Evolutionary conservation across 352 stramenopile species (phyloP), one percentile per base, ranked within the genome.

Genomic region (Globisporangium yorkense): DNA sequence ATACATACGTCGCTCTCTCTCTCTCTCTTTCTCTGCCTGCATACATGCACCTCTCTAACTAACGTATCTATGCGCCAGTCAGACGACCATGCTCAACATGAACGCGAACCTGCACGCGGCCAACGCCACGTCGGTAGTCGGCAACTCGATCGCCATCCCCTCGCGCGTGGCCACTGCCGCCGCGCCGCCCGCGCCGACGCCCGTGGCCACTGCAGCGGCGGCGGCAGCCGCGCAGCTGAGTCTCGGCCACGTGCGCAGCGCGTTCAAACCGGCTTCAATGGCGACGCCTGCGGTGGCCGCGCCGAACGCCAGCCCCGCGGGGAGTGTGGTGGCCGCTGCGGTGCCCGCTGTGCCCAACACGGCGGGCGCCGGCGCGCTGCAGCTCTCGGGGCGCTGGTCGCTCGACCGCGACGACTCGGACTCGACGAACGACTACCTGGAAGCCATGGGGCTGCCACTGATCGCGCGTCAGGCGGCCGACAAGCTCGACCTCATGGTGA

Each of bases 361-460:
- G 49, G 81, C 81, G 5, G 85, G 85, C 24, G 83, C 80, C 12
- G 81, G 82, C 12, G 85, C 84, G 13, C 59, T 95, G 57, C 86
- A 94, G 62, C 70, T 95, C 21, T 92, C 86, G 2, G 86, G 86
- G 0, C 85, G 82, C 58, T 95, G 86, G 86, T 86, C 80, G 37
- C 70, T 95, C 20, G 86, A 95, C 63, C 80, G 84, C 33, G 82
- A 93, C 18, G 84, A 89, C 71, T 95, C 86, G 59, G 86, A 95
- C 70, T 95, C 86, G 70, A 95, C 86, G 43, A 94, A 95, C 67
- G 82, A 92, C 66, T 95, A 95, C 61, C 65, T 95, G 48, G 86
- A 95, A 63, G 86, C 86, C 56, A 95, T 95, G 57, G 57, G 57
- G 2, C 69, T 95, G 43, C 86, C 86, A 39, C 67, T 95, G 16